A percentile compares a stretch with the other conserved stretches of the same genome.
These are phyloP conservation scores for Backusella macrospora DNA, from an alignment of 192 early-diverging fungal genomes.

Conservation along the genomic window DNA sequence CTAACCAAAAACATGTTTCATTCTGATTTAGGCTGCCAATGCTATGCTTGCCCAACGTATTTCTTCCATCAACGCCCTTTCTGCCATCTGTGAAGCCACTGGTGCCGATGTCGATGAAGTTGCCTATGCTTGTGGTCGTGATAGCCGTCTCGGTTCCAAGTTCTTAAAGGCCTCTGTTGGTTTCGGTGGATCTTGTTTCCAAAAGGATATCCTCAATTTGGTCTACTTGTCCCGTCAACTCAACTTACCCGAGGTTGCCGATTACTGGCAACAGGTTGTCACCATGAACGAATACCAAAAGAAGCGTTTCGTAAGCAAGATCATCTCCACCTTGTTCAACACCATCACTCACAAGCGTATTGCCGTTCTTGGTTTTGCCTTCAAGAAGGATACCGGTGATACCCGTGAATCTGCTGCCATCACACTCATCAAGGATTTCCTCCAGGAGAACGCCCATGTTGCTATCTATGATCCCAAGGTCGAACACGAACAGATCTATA, in stretches of 20 bases:
- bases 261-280: constrained; percentile 92
- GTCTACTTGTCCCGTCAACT: constrained; percentile 86
- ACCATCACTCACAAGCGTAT: constrained; percentile 81
- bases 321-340: constrained; percentile 76
- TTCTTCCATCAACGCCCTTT: constrained; percentile 88
- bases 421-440: constrained; percentile 74
- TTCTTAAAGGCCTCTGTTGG: constrained; percentile 92
- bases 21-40: constrained; percentile 74
- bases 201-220: constrained; percentile 92
- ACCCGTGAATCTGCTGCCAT: constrained; percentile 93
- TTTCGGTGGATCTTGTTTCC: constrained; percentile 95
- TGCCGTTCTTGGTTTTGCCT: constrained; percentile 88
- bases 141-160: constrained; percentile 84
- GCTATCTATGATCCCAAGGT: constrained; percentile 94
- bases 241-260: constrained; percentile 86
- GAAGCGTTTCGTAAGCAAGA: constrained; percentile 74
- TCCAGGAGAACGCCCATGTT: constrained; percentile 76
- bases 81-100: constrained; percentile 90
- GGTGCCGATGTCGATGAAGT: constrained; percentile 92
- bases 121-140: constrained; percentile 85
- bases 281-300: constrained; percentile 93
- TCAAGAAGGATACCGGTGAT: constrained; percentile 95
- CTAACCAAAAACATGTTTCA: too few relatives aligned
- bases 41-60: constrained; percentile 94
- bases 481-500: constrained; percentile 63